Percentiles rank a stretch among this genome's conserved stretches.
Conservation (phyloP, 768 basidiomycete species). For the Macrolepiota albuminosa region DNA sequence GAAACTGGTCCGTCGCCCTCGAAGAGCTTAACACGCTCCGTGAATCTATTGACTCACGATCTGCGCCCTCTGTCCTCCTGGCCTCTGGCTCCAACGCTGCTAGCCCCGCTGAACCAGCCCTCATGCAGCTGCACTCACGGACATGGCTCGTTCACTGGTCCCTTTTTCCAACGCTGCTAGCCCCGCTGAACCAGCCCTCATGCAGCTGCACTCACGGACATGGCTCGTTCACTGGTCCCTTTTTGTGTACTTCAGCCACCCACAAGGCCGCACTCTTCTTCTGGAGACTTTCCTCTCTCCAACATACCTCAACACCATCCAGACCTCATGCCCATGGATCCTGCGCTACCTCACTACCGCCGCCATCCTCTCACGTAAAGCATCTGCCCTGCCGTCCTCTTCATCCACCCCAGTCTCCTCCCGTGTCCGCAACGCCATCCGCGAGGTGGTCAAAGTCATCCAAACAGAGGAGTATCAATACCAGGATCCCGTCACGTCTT, state of each 20-base stretch:
- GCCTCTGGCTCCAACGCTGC: slow-evolving; percentile 25
- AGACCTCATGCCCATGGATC: slow-evolving; percentile 92
- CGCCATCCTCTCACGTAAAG: slow-evolving; percentile 85
- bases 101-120: slow-evolving; percentile 58
- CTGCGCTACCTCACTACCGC: slow-evolving; percentile 92
- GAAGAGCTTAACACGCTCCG: slow-evolving; percentile 95
- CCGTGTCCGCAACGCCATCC: slow-evolving; percentile 82
- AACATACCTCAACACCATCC: slow-evolving; percentile 97
- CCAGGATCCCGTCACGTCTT: slow-evolving; percentile 87
- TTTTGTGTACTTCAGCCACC: slow-evolving; percentile 98
- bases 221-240: slow-evolving; percentile 98
- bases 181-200: slow-evolving; percentile 65
- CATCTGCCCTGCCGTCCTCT: slow-evolving; percentile 44
- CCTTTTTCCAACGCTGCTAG: slow-evolving; percentile 25
- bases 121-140: slow-evolving; percentile 87
- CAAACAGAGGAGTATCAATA: slow-evolving; percentile 97
- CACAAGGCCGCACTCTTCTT: slow-evolving; percentile 83
- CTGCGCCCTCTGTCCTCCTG: slow-evolving; percentile 44
- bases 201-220: slow-evolving; percentile 89
- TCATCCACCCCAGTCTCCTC: slow-evolving; percentile 46
- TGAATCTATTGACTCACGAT: slow-evolving; percentile 83
- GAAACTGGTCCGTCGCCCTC: slow-evolving; percentile 92
- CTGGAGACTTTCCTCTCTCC: slow-evolving; percentile 97
- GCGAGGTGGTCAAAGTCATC: slow-evolving; percentile 89
- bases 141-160: slow-evolving; percentile 98